Evolutionary conservation across 108 stramenopile genomes (phyloP), one percentile per base, ranked within the genome.

Genomic region (Aurantiochytrium sp.): DNA sequence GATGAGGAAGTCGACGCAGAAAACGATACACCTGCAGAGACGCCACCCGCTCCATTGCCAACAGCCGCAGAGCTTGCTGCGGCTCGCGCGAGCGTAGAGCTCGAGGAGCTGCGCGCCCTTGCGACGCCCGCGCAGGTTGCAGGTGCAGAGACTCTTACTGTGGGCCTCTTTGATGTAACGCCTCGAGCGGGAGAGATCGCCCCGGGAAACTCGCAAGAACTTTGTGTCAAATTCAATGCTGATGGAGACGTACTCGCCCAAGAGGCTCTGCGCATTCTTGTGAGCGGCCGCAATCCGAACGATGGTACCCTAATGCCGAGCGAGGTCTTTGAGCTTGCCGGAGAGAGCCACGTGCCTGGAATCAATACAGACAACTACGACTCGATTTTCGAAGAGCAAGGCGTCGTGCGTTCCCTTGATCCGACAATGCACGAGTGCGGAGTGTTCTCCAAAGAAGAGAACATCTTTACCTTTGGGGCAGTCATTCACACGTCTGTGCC

Each of bases 321-420:
- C 23, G n/a, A 14, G 10, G 23, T 58, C 44, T 94, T 92, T 89
- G 94, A 94, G 55, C 51, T 93, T 25, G 51, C 93, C 55, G 94
- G 91, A 23, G 94, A 94, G 76, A 87, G 87, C 28, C 92, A 93
- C 87, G 51, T 90, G 3, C 94, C 94, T 14, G 93, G 90, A 5
- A 91, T 94, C 60, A 83, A 89, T 16, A 88, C 72, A 3, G 58
- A 88, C 16, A 90, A 93, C 51, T 92, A 71, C 47, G 47, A 72
- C 25, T 51, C 60, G 5, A 93, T 94, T 58, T 94, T 94, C 59
- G 94, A 94, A 89, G 94, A 94, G 60, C 94, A 94, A 87, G 89
- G 90, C 5, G 93, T 94, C 35, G 91, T 94, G 28, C 60, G 87
- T 12, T 73, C 87, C 21, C 71, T 94, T 43, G 89, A 58, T 14